These are phyloP conservation scores for Chamaenerion angustifolium DNA, from an alignment of 345 rosid genomes.

Conservation along the genomic window DNA sequence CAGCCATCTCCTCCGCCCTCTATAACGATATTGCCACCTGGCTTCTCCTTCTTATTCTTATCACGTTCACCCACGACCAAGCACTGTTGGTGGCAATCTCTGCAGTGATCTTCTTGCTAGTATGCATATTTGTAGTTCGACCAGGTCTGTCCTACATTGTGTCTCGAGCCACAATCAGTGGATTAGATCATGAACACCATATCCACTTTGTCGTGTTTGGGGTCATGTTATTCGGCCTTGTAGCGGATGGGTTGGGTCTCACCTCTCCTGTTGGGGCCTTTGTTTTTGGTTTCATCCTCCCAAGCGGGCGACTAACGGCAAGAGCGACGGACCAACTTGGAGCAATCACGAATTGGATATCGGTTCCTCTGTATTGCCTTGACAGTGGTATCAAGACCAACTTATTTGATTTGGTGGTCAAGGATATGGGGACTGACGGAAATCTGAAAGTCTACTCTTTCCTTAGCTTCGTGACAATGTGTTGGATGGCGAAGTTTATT, in stretches of 20 bases:
- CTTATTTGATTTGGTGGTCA: not conserved
- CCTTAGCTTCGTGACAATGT: conserved; percentile 6
- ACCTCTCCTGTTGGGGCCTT: conserved; percentile 49
- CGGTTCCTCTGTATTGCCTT: conserved; percentile 42
- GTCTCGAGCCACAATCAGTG: conserved; percentile 10
- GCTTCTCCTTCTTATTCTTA: conserved; percentile 21
- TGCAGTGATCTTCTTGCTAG: conserved; percentile 12
- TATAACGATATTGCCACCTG: conserved; percentile 37
- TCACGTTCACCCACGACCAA: conserved; percentile 7
- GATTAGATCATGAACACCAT: conserved; percentile 22
- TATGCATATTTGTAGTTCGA: conserved; percentile 23
- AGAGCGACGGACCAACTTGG: conserved; percentile 29
- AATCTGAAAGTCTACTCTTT: not conserved
- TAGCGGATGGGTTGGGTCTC: conserved; percentile 37
- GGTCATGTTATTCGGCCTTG: conserved; percentile 23
- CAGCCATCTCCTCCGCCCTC: conserved; percentile 35
- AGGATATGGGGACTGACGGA: not conserved
- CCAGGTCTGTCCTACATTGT: conserved; percentile 31
- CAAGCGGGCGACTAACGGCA: conserved; percentile 20
- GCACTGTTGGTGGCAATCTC: conserved; percentile 7
- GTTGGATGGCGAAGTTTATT: conserved; percentile 25
- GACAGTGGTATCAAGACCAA: conserved; percentile 24
- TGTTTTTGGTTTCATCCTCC: conserved; percentile 49
- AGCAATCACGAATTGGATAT: conserved; percentile 22
- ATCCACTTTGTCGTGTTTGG: conserved; percentile 31